phyloP scores from a whole-genome alignment of 2,329 filamentous ascomycete species.

The Scytalidium sp. region DNA sequence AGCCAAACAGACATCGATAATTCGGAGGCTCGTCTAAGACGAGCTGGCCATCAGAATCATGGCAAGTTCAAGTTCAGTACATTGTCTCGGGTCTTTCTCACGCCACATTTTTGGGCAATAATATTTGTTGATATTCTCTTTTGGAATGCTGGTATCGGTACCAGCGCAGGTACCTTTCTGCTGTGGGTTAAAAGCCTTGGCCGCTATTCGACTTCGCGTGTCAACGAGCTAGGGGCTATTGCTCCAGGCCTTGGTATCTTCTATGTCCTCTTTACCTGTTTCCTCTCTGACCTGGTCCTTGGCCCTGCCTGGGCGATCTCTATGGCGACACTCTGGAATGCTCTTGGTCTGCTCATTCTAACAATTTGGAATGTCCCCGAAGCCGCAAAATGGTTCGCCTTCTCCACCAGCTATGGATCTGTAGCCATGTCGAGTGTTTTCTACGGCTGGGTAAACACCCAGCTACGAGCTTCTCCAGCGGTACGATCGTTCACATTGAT shows the following conservation, averaged over 20 bases:
- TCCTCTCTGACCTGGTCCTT: slow-evolving; percentile 48
- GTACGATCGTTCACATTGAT: slow-evolving; percentile 40
- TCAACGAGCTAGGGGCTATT: slow-evolving; percentile 45
- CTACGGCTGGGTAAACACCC: slow-evolving; percentile 43
- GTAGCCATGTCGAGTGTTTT: slow-evolving; percentile 43
- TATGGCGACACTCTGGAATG: slow-evolving; percentile 43
- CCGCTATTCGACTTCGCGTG: not conserved
- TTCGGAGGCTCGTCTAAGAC: slow-evolving; percentile 39
- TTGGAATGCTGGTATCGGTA: slow-evolving; percentile 48
- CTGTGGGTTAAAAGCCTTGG: slow-evolving; percentile 47
- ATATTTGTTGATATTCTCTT: slow-evolving; percentile 50
- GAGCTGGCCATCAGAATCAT: slow-evolving; percentile 48
- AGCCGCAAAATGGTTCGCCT: slow-evolving; percentile 49
- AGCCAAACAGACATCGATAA: slow-evolving; percentile 42
- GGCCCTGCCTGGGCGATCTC: slow-evolving; percentile 54
- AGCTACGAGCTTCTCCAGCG: slow-evolving; percentile 32
- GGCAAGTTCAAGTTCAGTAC: slow-evolving; percentile 45
- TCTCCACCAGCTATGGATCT: slow-evolving; percentile 37
- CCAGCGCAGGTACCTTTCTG: slow-evolving; percentile 38
- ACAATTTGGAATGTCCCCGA: slow-evolving; percentile 53
- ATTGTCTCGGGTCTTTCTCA: slow-evolving; percentile 38
- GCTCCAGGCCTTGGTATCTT: slow-evolving; percentile 53
- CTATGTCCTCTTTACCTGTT: slow-evolving; percentile 49
- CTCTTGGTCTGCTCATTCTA: slow-evolving; percentile 50
- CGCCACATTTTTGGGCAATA: slow-evolving; percentile 46